Evolutionary conservation across 2,329 filamentous ascomycete species (phyloP), one percentile per base, ranked within the genome.

Genomic region (Fusarium setosum): DNA sequence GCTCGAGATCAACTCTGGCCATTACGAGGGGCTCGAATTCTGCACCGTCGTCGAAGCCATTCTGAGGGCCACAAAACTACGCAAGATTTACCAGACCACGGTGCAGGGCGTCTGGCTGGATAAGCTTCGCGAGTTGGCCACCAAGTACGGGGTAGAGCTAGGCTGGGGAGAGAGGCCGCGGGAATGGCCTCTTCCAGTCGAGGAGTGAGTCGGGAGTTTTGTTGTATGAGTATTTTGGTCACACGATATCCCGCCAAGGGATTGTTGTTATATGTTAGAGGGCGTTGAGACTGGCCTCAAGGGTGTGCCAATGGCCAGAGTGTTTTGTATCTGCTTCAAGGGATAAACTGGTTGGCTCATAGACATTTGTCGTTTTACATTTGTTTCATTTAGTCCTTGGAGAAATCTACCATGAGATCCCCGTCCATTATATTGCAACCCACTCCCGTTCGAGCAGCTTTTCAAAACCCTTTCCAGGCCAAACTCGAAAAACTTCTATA

Each of bases 91-190:
- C 50, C 76, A 77, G 56, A 64, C 61, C 18, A 69, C 68, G 4
- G 65, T 77, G 20, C 70, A 67, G 15, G 78, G 78, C 2, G 66
- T 68, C 1, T 35, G 62, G 40, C 69, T 78, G 52, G 78, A 80
- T 40, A 60, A 65, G 29, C 59, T 80, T 21, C 54, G 56, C 38
- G 49, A 23, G n/a, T 21, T 73, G 29, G 70, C 72, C 2, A 45
- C 59, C 20, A 61, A 63, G 11, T 32, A 61, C 5, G 74, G 74
- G 1, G 73, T 78, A 2, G 58, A 73, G 12, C 34, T 79, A 6
- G 57, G 75, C 6, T 78, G 69, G 61, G 75, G 75, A 2, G 67
- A 72, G 40, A 69, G 72, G 31, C 68, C 68, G 7, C 61, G 70
- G 8, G 58, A 64, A 50, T 80, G 78, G 78, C 78, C 78, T 3